A percentile compares a stretch with the other conserved stretches of the same genome.
Conservation (phyloP, 768 basidiomycete species). For the Piloderma croceum region DNA sequence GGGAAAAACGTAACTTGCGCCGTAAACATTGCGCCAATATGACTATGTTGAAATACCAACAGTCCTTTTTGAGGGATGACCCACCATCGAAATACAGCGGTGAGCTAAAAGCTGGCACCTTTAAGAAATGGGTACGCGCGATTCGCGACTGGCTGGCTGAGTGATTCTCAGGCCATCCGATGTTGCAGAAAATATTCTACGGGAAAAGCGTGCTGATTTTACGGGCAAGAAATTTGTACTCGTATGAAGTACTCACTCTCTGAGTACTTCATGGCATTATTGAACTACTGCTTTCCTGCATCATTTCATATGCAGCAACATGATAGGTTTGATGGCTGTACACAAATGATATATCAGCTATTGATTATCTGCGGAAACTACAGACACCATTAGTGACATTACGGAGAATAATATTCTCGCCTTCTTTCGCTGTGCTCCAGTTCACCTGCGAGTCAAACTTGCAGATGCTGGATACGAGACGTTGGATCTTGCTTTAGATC, state of each 20-base stretch:
- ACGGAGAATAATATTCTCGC: too few species aligned
- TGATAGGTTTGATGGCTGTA: constrained; percentile 16
- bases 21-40: constrained; percentile 4
- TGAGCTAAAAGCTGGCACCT: constrained; percentile 1
- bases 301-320: constrained; percentile 24
- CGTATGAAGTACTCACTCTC: too few species aligned
- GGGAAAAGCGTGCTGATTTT: too few species aligned
- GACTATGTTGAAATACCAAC: constrained; percentile 7
- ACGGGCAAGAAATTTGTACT: too few species aligned
- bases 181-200: not conserved
- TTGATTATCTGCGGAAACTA: too few species aligned
- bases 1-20: constrained; percentile 1
- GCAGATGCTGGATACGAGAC: too few species aligned
- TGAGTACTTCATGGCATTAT: constrained; percentile 25
- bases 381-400: too few species aligned
- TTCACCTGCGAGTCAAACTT: too few species aligned
- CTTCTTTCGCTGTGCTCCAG: too few species aligned
- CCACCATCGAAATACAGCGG: constrained; percentile 9
- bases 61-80: constrained; percentile 9
- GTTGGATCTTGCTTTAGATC: too few species aligned
- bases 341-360: too few species aligned
- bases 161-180: constrained; percentile 1
- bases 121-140: constrained; percentile 8
- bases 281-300: constrained; percentile 30
- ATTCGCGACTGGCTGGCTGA: constrained; percentile 6